These are phyloP conservation scores for Myriosclerotinia duriaeana DNA, from an alignment of 2,329 filamentous ascomycete species.

Conservation along the genomic window DNA sequence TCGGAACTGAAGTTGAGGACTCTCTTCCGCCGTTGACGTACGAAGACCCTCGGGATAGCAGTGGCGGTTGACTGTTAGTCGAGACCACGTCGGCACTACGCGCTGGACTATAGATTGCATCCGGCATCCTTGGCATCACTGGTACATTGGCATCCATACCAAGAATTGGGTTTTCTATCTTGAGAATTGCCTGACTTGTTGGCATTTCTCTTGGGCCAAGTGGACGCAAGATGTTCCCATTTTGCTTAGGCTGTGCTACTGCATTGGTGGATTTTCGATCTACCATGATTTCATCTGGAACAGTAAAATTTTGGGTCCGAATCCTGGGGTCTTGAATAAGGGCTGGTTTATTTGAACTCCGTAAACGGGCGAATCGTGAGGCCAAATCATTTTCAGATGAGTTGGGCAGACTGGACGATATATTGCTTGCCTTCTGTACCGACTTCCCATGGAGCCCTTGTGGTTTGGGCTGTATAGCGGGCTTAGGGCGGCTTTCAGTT, in stretches of 20 bases:
- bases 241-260: conserved; percentile 17
- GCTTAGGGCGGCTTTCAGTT: conserved; percentile 30
- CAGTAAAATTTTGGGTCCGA: conserved; percentile 49
- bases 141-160: conserved; percentile 33
- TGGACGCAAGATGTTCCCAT: conserved; percentile 27
- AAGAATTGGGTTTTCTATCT: conserved; percentile 29
- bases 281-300: conserved; percentile 39
- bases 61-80: conserved; percentile 33
- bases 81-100: conserved; percentile 35
- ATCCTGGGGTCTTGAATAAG: conserved; percentile 54
- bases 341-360: conserved; percentile 42
- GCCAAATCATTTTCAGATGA: conserved; percentile 49
- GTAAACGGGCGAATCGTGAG: conserved; percentile 57
- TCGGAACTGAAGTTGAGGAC: conserved; percentile 35
- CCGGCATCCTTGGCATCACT: conserved; percentile 40
- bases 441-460: conserved; percentile 63
- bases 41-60: conserved; percentile 34
- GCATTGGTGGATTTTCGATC: conserved; percentile 13
- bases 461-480: conserved; percentile 64
- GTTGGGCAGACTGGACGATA: conserved; percentile 31
- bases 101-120: conserved; percentile 42
- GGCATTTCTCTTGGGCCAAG: conserved; percentile 39
- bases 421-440: conserved; percentile 44
- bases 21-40: conserved; percentile 32
- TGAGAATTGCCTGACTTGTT: conserved; percentile 30